These are phyloP conservation scores for Diaporthe sp. DNA, from an alignment of 2,329 filamentous ascomycete genomes.

Conservation along the genomic window DNA sequence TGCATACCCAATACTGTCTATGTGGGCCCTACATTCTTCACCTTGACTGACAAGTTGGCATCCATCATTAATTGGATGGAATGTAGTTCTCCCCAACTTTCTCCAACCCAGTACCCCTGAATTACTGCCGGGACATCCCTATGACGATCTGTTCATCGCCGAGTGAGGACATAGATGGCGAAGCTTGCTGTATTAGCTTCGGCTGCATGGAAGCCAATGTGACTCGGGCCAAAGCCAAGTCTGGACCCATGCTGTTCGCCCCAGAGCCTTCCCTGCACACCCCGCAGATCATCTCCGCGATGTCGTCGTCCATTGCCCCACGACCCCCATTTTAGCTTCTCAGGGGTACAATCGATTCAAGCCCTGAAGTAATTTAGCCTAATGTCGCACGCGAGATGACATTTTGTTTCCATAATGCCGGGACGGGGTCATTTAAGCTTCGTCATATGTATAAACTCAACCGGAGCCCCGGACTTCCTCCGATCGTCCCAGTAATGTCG, in stretches of 20 bases:
- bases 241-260: constrained; percentile 1
- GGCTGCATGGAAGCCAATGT: constrained; percentile 16
- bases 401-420: constrained; percentile 28
- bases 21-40: background rate
- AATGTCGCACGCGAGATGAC: constrained; percentile 21
- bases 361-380: constrained; percentile 22
- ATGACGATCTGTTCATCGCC: background rate
- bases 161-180: background rate
- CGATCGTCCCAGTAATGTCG: background rate
- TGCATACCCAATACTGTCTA: background rate
- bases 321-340: constrained; percentile 14
- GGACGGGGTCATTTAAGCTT: constrained; percentile 13
- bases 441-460: constrained; percentile 19
- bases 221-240: constrained; percentile 1
- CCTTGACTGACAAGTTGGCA: no score
- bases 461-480: background rate
- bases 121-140: background rate
- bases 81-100: constrained; percentile 22
- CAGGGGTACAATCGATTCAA: constrained; percentile 1
- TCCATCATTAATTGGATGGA: background rate
- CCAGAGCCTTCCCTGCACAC: constrained; percentile 23
- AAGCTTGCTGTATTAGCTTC: constrained; percentile 3
- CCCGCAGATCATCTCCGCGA: constrained; percentile 27
- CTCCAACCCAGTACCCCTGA: background rate
- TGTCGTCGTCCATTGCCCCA: constrained; percentile 26